phyloP scores from a whole-genome alignment of 2,329 filamentous ascomycete genomes.

The Lasiodiplodia theobromae region DNA sequence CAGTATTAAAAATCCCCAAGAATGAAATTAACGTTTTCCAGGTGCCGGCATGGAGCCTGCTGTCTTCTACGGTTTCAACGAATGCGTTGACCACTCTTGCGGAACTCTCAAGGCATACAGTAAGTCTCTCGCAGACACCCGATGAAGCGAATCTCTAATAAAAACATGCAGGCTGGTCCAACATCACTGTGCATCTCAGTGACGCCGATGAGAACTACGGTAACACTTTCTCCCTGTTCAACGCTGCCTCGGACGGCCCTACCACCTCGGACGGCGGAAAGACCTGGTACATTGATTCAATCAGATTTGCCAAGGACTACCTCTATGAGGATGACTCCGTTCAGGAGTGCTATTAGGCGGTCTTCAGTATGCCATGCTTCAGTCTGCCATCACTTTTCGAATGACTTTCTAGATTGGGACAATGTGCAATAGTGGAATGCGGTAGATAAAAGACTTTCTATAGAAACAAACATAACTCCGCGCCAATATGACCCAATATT shows the following conservation, averaged over 20 bases:
- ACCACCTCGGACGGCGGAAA: conserved; percentile 31
- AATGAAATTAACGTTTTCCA: background rate
- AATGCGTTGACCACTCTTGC: conserved; percentile 28
- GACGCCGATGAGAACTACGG: conserved; percentile 28
- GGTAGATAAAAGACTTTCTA: background rate
- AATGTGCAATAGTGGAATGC: too few species aligned
- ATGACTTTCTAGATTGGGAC: background rate
- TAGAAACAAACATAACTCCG: background rate
- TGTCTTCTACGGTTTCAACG: conserved; percentile 36
- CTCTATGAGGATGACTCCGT: conserved; percentile 6
- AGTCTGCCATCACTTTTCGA: background rate
- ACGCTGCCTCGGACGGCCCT: conserved; percentile 21
- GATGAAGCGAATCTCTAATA: background rate
- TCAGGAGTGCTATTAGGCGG: background rate
- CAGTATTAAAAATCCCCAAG: background rate
- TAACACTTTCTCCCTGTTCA: conserved; percentile 20
- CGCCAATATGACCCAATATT: background rate
- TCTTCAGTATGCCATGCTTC: background rate
- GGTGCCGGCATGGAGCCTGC: conserved; percentile 29
- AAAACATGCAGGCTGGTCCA: conserved; percentile 23
- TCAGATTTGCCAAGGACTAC: conserved; percentile 30
- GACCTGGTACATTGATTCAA: conserved; percentile 32
- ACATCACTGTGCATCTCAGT: conserved; percentile 30
- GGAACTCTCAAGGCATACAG: conserved; percentile 29
- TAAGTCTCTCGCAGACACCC: background rate